Base-by-base conservation (phyloP, 2,329 filamentous ascomycete species). In the Trematosphaeria pertusa region DNA sequence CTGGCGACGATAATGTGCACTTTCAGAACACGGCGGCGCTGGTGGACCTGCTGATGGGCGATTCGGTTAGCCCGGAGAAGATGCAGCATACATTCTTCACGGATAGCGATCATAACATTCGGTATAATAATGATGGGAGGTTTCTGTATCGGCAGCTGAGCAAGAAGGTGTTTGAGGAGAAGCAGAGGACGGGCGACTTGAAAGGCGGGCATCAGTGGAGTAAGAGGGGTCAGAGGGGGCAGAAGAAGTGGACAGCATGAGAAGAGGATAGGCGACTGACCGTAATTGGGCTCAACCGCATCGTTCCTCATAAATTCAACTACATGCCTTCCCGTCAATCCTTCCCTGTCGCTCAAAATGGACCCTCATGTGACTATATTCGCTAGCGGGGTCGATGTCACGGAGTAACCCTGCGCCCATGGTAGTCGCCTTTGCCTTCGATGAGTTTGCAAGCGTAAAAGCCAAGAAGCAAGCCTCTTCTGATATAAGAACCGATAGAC, bases 1-100 rank as follows among this genome's bases (percentile, higher is more conserved):
- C 83, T 0, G 85, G 84, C 0, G 86, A 89, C 52, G 86, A 88
- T 57, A 89, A 89, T 40, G 86, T 88, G 11, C 86, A 89, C 61
- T 88, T 86, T 63, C 85, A 88, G 70, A 83, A 89, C 51, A 61
- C 80, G 0, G 85, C 85, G 0, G 83, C 80, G 1, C 66, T 89
- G 24, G 71, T 84, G 0, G 85, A 89, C 56, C 65, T 85, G 17
- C 69, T 89, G 0, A 81, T 88, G 22, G 78, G 79, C 0, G 78
- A 71, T 0, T 81, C 80, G 0, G 82, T 88, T 0, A 77, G 79
- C 0, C 82, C 85, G 0, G 73, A 79, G 46, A 84, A 86, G 74
- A 76, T 88, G 75, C 77, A 83, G 61, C 81, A 83, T 71, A 79
- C 84, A 48, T 81, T 79, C 15, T 88, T 87, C 50, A 87, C 85